A percentile compares a stretch with the other conserved stretches of the same genome.
Conservation (phyloP, 1,139 yeast species). For the Lodderomyces margitis region DNA sequence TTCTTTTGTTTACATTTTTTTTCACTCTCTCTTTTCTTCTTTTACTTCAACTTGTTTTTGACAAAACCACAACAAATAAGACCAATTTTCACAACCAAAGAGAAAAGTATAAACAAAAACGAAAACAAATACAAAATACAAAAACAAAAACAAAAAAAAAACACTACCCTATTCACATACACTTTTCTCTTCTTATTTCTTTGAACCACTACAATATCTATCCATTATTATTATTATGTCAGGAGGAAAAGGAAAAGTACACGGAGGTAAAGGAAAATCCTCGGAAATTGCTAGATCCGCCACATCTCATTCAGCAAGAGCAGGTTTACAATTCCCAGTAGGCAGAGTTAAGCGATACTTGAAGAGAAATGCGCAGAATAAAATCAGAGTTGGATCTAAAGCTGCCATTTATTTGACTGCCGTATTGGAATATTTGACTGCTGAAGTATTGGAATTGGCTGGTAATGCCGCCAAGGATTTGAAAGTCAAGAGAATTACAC, state of each 20-base stretch:
- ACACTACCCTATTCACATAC: slow-evolving; percentile 12
- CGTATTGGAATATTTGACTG: slow-evolving; percentile 93
- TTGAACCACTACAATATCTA: slow-evolving; percentile 1
- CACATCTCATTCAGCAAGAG: slow-evolving; percentile 93
- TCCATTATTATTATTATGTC: slow-evolving; percentile 60
- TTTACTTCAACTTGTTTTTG: no score
- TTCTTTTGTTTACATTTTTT: background rate
- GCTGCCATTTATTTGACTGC: slow-evolving; percentile 97
- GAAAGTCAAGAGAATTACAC: slow-evolving; percentile 97
- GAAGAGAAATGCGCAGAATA: slow-evolving; percentile 88
- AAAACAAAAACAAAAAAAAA: background rate
- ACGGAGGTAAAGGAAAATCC: slow-evolving; percentile 95
- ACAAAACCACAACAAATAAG: background rate
- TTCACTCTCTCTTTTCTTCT: slow-evolving; percentile 4
- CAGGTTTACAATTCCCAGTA: slow-evolving; percentile 97
- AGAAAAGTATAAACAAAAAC: slow-evolving; percentile 1
- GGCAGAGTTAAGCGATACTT: slow-evolving; percentile 97
- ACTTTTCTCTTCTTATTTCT: background rate
- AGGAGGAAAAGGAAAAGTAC: slow-evolving; percentile 75
- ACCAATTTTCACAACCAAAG: slow-evolving; percentile 1
- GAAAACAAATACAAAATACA: background rate
- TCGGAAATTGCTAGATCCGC: slow-evolving; percentile 63
- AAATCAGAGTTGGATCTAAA: slow-evolving; percentile 94
- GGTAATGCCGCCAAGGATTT: slow-evolving; percentile 99
- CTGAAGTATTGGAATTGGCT: slow-evolving; percentile 97